Percentiles rank a stretch among this genome's conserved stretches.
Conservation (phyloP, 495 filamentous ascomycete genomes). For the Xylaria longipes region DNA sequence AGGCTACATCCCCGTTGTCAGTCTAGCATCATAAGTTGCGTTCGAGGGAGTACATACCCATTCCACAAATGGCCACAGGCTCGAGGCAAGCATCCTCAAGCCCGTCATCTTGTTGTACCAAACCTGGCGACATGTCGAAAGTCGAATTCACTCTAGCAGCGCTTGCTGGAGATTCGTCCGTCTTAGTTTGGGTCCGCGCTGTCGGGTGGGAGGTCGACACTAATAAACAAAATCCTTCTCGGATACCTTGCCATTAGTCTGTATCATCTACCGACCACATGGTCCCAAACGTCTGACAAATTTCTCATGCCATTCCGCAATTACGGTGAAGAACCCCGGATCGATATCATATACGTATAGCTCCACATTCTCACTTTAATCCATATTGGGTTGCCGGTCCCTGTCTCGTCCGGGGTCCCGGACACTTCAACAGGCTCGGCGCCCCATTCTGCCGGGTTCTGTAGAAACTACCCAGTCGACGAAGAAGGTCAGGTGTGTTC, state of each 20-base stretch:
- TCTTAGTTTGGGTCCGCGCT: slow-evolving; percentile 15
- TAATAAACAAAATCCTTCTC: slow-evolving; percentile 14
- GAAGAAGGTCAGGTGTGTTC: not conserved
- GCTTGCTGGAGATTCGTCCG: not conserved
- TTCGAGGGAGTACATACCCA: slow-evolving; percentile 45
- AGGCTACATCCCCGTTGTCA: slow-evolving; percentile 39
- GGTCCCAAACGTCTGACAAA: slow-evolving; percentile 13
- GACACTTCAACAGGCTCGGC: not conserved
- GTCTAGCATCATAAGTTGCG: slow-evolving; percentile 61
- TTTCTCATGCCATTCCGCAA: slow-evolving; percentile 17
- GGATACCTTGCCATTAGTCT: not conserved
- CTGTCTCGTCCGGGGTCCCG: slow-evolving; percentile 8
- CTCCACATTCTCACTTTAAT: slow-evolving; percentile 18
- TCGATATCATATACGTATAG: slow-evolving; percentile 5
- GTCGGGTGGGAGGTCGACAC: slow-evolving; percentile 18
- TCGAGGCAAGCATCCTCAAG: slow-evolving; percentile 25
- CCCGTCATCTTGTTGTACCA: slow-evolving; percentile 21
- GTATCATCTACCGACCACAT: not conserved
- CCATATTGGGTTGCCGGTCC: slow-evolving; percentile 8
- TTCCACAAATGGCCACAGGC: slow-evolving; percentile 55
- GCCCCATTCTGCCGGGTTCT: slow-evolving; percentile 15
- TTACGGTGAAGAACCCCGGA: slow-evolving; percentile 19
- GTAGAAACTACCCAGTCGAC: not conserved
- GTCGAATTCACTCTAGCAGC: slow-evolving; percentile 4
- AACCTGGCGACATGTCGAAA: slow-evolving; percentile 27